Evolutionary conservation across 164 flowering plant genomes (phyloP), one percentile per base, ranked within the genome.

Genomic region (Umbellularia californica): DNA sequence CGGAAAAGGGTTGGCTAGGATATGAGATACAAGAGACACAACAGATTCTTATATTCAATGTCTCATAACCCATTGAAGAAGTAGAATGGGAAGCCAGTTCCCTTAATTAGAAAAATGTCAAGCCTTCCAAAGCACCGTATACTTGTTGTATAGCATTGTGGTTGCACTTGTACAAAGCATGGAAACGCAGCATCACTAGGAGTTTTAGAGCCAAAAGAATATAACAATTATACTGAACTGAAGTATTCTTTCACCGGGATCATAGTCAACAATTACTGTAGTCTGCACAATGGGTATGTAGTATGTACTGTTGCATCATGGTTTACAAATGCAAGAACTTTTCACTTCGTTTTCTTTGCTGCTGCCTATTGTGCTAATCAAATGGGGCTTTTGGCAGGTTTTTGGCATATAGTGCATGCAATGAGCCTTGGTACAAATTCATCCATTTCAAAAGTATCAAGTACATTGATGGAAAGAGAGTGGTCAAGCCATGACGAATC

Each of bases 351-450:
- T 67, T 67, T 19, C 60, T 17, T 33, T 67, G 19, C 47, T 67
- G 28, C 28, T 58, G 47, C 27, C 50, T 28, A 15, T 7, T 67
- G 9, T 28, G 28, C 47, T 67, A 30, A 67, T 67, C 11, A 17
- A 30, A 67, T 27, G 47, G 47, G 69, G 35, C 47, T 67, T 33
- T 19, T 67, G 69, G 69, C 69, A 67, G 69, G 69, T 67, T 67
- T 41, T 65, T 14, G 27, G 27, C 33, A 65, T 13, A 23, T 23
- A 3, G 13, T 65, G 30, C 30, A 12, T 65, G 15, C 27, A 17
- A 11, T 41, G 30, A 28, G 13, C 12, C 3, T 65, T 24, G 33
- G 5, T 65, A 5, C 68, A 65, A 25, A 65, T 65, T 25, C 17
- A 65, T 24, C 17, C 2, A 65, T 65, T 25, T 65, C 30, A 65